Percentiles rank a stretch among this genome's conserved stretches.
phyloP scores from a whole-genome alignment of 2,329 filamentous ascomycete species.

The Alternaria angustiovoidea region DNA sequence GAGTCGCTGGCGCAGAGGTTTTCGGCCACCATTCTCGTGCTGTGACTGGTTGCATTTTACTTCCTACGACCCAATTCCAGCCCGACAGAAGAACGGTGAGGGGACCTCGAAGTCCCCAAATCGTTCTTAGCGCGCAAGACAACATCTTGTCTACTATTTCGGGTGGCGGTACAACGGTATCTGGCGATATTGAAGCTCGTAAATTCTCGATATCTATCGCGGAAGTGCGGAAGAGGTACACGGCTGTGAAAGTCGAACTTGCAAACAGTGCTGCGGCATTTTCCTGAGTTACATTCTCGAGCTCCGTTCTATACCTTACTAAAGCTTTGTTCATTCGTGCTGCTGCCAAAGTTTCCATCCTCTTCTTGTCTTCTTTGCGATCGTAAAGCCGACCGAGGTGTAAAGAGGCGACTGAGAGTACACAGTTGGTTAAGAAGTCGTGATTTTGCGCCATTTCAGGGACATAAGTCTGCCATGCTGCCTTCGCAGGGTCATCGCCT shows the following conservation, averaged over 20 bases:
- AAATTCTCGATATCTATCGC: constrained; percentile 42
- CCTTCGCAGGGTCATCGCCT: constrained; percentile 40
- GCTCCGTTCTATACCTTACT: constrained; percentile 34
- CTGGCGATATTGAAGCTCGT: constrained; percentile 32
- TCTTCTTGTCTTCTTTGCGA: constrained; percentile 24
- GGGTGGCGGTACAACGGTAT: constrained; percentile 25
- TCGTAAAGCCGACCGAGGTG: constrained; percentile 54
- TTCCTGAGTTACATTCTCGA: constrained; percentile 49
- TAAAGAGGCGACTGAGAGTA: constrained; percentile 57
- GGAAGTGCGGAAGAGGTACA: constrained; percentile 47
- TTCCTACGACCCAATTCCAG: constrained; percentile 41
- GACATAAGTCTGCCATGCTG: constrained; percentile 43
- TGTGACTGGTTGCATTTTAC: constrained; percentile 38
- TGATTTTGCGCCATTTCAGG: constrained; percentile 53
- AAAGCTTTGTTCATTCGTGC: constrained; percentile 47
- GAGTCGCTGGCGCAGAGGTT: constrained; percentile 29
- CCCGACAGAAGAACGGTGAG: constrained; percentile 42
- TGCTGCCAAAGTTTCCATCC: constrained; percentile 41
- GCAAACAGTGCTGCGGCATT: constrained; percentile 55
- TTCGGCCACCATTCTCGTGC: constrained; percentile 47
- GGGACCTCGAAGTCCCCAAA: constrained; percentile 45
- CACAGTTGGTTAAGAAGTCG: constrained; percentile 56
- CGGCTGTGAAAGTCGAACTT: constrained; percentile 42
- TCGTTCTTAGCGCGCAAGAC: constrained; percentile 31
- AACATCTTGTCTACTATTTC: constrained; percentile 39